Conservation (phyloP, 768 basidiomycete species). For the Collybiopsis luxurians region DNA sequence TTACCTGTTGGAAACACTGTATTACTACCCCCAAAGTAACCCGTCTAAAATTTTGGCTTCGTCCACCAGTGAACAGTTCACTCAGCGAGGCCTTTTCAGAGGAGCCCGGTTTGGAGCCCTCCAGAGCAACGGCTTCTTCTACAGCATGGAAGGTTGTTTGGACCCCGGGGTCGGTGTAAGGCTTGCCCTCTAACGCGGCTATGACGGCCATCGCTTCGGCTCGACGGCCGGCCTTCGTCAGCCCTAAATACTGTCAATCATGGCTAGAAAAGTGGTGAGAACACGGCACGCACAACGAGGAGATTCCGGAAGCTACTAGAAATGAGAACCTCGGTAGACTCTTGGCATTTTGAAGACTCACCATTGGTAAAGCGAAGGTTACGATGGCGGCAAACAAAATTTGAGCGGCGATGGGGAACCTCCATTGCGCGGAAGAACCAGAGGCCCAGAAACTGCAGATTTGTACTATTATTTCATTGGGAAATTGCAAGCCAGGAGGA, state of each 20-base stretch:
- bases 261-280: too few species aligned
- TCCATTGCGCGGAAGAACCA: slow-evolving; percentile 55
- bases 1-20: slow-evolving; percentile 63
- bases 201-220: slow-evolving; percentile 60
- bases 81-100: slow-evolving; percentile 33
- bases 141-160: slow-evolving; percentile 53
- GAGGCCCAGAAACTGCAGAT: slow-evolving; percentile 45
- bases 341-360: slow-evolving; percentile 32
- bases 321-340: too few species aligned
- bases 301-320: slow-evolving; percentile 51
- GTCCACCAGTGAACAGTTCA: slow-evolving; percentile 56
- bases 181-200: slow-evolving; percentile 56
- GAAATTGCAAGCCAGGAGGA: not conserved
- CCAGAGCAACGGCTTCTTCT: slow-evolving; percentile 47
- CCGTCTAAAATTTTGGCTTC: slow-evolving; percentile 59
- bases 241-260: slow-evolving; percentile 29
- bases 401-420: slow-evolving; percentile 61
- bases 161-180: slow-evolving; percentile 42
- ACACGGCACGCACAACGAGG: slow-evolving; percentile 45
- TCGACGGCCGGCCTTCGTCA: slow-evolving; percentile 50
- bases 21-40: slow-evolving; percentile 52
- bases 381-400: slow-evolving; percentile 54
- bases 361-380: slow-evolving; percentile 46
- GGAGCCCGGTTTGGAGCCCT: slow-evolving; percentile 18
- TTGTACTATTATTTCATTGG: not conserved